Percentiles rank a stretch among this genome's conserved stretches.
These are phyloP conservation scores for Leishmania aethiopica DNA, from an alignment of 208 protist genomes.

Conservation along the genomic window DNA sequence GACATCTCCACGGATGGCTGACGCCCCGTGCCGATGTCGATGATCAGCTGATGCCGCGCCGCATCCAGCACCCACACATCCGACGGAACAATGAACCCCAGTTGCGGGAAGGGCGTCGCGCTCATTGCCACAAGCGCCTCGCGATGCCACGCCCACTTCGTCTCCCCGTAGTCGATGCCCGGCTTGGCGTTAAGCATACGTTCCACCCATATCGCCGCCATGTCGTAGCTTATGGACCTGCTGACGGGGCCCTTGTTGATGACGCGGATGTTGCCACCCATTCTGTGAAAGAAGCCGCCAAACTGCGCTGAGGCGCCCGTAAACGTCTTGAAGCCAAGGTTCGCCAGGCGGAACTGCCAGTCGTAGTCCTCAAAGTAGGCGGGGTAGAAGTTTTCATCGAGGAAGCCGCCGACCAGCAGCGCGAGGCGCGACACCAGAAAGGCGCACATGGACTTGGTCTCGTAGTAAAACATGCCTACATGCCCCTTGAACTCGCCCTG, in stretches of 20 bases:
- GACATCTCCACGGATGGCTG: conserved; percentile 13
- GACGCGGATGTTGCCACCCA: conserved; percentile 20
- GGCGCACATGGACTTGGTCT: conserved; percentile 22
- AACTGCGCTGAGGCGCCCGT: conserved; percentile 14
- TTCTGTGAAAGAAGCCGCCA: conserved; percentile 15
- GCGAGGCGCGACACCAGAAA: conserved; percentile 19
- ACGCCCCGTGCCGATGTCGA: conserved; percentile 6
- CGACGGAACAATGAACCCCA: conserved; percentile 7
- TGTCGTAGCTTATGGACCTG: conserved; percentile 12
- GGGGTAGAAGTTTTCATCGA: conserved; percentile 26
- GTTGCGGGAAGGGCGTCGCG: background rate
- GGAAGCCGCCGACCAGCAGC: conserved; percentile 21
- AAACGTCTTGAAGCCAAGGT: conserved; percentile 17
- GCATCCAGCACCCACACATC: conserved; percentile 23
- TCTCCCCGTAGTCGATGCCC: conserved; percentile 24
- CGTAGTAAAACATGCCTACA: conserved; percentile 19
- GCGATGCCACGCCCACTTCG: conserved; percentile 25
- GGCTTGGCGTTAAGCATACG: conserved; percentile 20
- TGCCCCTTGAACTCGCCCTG: conserved; percentile 11
- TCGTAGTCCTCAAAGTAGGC: conserved; percentile 27
- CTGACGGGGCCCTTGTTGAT: conserved; percentile 1
- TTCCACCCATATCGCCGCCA: conserved; percentile 1
- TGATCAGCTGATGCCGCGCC: conserved; percentile 5
- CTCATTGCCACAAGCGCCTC: conserved; percentile 6
- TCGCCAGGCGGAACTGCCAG: conserved; percentile 13